Base-by-base conservation (phyloP, 441 rosid species). In the Jatropha podagrica region DNA sequence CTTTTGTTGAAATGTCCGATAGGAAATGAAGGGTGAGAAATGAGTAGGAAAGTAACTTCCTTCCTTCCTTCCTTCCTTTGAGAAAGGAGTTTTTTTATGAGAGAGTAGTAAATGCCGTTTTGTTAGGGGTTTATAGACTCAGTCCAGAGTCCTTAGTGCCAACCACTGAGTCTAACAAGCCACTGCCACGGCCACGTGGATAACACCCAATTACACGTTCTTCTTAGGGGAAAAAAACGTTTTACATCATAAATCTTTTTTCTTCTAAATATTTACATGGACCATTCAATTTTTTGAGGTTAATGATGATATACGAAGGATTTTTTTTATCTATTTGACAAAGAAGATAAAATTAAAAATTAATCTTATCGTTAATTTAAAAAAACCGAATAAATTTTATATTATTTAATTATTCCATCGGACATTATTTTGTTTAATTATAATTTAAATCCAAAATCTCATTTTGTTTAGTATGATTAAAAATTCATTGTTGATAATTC, bases 81-180 rank as follows among this genome's bases (percentile, higher is more conserved):
- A 70, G 81, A 71, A 69, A 42, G 61, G 56, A 46, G 82, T 73
- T 81, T 78, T 80, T 77, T 79, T 2, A 66, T 55, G 81, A 76
- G 58, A 52, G 56, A 58, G 76, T 44, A 77, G 81, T 78, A 71
- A 83, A 85, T 83, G 87, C 88, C 89, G 89, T 84, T 77, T 74
- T 48, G 77, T 73, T 76, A 78, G 88, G 86, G 85, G 70, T 44
- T 0, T 27, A 84, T 75, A 72, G 89, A 88, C 88, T 73, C 46
- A 74, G 84, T 82, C 86, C 75, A 7, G 0, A 37, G 41, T 46
- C 78, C 77, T 68, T 17, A 51, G 37, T 52, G 71, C 77, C 74
- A 49, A 65, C 69, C 75, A 12, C 52, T 40, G n/a, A 37, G 40
- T 74, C 74, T 58, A 74, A 55, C 65, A 44, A 37, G 60, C 18